Evolutionary conservation across 495 filamentous ascomycete genomes (phyloP).

Genomic region (Penicillium nucicola): DNA sequence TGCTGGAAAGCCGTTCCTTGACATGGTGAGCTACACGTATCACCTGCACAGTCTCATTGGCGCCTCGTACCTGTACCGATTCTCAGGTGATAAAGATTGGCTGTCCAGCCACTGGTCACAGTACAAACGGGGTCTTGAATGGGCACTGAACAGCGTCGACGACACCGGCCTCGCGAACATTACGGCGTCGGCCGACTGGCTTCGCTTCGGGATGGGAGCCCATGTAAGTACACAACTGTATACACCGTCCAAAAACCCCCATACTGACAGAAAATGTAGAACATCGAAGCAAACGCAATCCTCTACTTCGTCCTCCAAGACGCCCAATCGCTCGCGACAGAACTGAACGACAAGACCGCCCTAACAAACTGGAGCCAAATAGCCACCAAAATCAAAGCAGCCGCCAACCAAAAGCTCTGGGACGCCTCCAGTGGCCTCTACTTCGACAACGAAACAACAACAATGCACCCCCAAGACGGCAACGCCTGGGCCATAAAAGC

Average conservation of each 20-base stretch:
- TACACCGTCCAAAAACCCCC: background rate
- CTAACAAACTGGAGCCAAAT: slow-evolving; percentile 15
- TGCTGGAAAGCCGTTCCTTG: slow-evolving; percentile 44
- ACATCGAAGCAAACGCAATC: slow-evolving; percentile 36
- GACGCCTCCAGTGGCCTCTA: slow-evolving; percentile 23
- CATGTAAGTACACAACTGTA: slow-evolving; percentile 19
- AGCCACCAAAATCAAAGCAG: slow-evolving; percentile 21
- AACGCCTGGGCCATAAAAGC: slow-evolving; percentile 44
- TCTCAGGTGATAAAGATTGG: slow-evolving; percentile 47
- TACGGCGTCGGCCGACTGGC: slow-evolving; percentile 49
- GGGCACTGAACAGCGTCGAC: slow-evolving; percentile 44
- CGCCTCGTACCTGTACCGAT: slow-evolving; percentile 51
- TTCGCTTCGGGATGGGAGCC: slow-evolving; percentile 33
- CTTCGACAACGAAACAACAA: slow-evolving; percentile 34
- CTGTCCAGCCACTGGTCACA: slow-evolving; percentile 42
- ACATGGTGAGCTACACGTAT: slow-evolving; percentile 52
- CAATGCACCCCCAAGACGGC: slow-evolving; percentile 46
- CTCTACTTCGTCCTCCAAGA: slow-evolving; percentile 32
- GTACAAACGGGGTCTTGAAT: slow-evolving; percentile 45
- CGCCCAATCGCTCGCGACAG: slow-evolving; percentile 21
- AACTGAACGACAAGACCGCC: slow-evolving; percentile 18
- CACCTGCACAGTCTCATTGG: slow-evolving; percentile 56
- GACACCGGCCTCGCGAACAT: slow-evolving; percentile 47
- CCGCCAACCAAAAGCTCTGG: slow-evolving; percentile 34
- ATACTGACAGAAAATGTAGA: slow-evolving; percentile 1